A percentile compares a stretch with the other conserved stretches of the same genome.
phyloP scores from a whole-genome alignment of 352 stramenopile species.

The Globisporangium radiosum region DNA sequence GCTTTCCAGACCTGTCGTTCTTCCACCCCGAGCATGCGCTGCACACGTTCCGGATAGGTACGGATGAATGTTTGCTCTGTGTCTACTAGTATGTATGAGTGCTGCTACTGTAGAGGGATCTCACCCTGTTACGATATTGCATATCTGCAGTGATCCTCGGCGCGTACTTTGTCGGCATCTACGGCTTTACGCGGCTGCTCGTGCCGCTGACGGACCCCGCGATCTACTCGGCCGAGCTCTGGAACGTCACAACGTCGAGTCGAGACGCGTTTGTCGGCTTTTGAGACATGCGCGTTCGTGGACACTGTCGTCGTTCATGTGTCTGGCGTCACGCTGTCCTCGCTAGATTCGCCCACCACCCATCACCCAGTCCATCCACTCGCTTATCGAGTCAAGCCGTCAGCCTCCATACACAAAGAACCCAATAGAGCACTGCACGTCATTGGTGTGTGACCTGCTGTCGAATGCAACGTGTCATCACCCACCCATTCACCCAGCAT shows the following conservation, averaged over 20 bases:
- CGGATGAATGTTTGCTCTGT: conserved; percentile 6
- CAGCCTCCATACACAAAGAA: not conserved
- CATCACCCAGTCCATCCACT: no score
- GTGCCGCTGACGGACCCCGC: conserved; percentile 73
- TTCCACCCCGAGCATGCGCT: conserved; percentile 73
- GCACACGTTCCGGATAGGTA: conserved; percentile 71
- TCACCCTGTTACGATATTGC: not conserved
- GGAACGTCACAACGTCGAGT: conserved; percentile 66
- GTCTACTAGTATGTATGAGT: no score
- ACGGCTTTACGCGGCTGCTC: conserved; percentile 63
- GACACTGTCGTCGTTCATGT: no score
- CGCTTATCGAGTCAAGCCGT: not conserved
- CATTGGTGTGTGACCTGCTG: not conserved
- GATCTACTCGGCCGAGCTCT: conserved; percentile 77
- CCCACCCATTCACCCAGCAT: no score
- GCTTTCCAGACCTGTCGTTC: conserved; percentile 87
- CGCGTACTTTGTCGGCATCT: conserved; percentile 80
- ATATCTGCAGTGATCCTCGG: conserved; percentile 53
- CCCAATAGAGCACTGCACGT: conserved; percentile 2
- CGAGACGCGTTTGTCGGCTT: conserved; percentile 34
- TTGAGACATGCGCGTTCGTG: conserved; percentile 5
- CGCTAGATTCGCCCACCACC: no score
- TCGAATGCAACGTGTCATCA: no score
- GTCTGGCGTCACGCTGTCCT: no score
- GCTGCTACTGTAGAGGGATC: not conserved